These are phyloP conservation scores for Fusarium beomiforme DNA, from an alignment of 2,329 filamentous ascomycete genomes.

Conservation along the genomic window DNA sequence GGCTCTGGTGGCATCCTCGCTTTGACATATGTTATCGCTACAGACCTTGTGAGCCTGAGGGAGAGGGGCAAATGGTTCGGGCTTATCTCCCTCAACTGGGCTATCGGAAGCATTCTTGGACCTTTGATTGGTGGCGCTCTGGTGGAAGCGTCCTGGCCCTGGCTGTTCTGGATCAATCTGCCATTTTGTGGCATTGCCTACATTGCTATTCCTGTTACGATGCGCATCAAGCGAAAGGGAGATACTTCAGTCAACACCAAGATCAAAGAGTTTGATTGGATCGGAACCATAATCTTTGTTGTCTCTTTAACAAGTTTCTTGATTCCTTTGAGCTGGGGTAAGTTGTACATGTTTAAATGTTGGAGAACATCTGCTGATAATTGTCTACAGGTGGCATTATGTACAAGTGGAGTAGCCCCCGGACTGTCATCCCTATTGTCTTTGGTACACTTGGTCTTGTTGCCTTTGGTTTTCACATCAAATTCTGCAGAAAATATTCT, in stretches of 20 bases:
- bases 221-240: slow-evolving; percentile 29
- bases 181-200: slow-evolving; percentile 55
- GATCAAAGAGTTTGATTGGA: slow-evolving; percentile 64
- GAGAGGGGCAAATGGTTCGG: slow-evolving; percentile 54
- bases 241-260: slow-evolving; percentile 15
- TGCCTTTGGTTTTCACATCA: slow-evolving; percentile 32
- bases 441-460: slow-evolving; percentile 58
- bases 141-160: slow-evolving; percentile 64
- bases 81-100: slow-evolving; percentile 58
- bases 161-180: slow-evolving; percentile 74
- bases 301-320: slow-evolving; percentile 60
- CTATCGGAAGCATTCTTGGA: slow-evolving; percentile 59
- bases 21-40: slow-evolving; percentile 57
- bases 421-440: slow-evolving; percentile 69
- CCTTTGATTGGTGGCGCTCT: slow-evolving; percentile 63
- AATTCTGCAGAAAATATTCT: slow-evolving; percentile 32
- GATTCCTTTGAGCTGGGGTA: slow-evolving; percentile 39
- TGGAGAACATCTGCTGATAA: no score
- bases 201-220: slow-evolving; percentile 32
- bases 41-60: slow-evolving; percentile 57
- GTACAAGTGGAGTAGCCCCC: slow-evolving; percentile 71
- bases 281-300: slow-evolving; percentile 70
- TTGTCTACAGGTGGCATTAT: slow-evolving; percentile 63
- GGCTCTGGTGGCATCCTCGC: slow-evolving; percentile 62
- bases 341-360: not conserved